Conservation (phyloP, 176 grass and related monocot species). For the Aechmea fasciata region DNA sequence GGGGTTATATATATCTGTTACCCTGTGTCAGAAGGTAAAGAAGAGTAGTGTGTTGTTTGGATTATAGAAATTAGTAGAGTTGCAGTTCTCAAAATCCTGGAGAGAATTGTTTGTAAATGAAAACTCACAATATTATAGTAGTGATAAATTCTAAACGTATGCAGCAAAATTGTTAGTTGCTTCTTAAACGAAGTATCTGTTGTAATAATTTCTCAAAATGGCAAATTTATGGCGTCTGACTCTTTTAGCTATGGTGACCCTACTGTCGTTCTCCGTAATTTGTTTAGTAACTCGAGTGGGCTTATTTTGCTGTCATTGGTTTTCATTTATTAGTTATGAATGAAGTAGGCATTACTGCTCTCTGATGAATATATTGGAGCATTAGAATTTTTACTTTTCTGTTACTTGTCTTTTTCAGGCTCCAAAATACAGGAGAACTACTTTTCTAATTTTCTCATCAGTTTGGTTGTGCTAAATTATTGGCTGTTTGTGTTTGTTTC, state of each 20-base stretch:
- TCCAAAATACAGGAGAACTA: neutral
- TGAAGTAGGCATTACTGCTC: neutral
- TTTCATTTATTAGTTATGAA: neutral
- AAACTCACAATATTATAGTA: neutral
- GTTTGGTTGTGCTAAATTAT: neutral
- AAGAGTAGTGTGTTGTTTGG: too few species aligned
- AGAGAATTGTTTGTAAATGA: too few species aligned
- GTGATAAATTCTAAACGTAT: neutral
- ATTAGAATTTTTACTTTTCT: neutral
- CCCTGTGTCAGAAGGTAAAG: too few species aligned
- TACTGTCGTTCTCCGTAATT: neutral
- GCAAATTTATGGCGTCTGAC: neutral
- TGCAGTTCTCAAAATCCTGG: too few species aligned
- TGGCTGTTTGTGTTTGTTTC: constrained; percentile 11
- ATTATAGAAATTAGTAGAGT: too few species aligned
- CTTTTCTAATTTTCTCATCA: neutral
- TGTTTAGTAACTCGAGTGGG: too few species aligned
- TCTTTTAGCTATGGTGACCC: neutral
- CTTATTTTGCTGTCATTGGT: too few species aligned
- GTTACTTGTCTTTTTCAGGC: neutral
- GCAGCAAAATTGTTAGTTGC: neutral
- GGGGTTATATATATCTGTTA: too few species aligned
- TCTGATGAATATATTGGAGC: neutral
- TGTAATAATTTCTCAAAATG: neutral
- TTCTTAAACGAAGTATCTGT: neutral